phyloP scores from a whole-genome alignment of 345 rosid genomes.

The Eucalyptus victrix region DNA sequence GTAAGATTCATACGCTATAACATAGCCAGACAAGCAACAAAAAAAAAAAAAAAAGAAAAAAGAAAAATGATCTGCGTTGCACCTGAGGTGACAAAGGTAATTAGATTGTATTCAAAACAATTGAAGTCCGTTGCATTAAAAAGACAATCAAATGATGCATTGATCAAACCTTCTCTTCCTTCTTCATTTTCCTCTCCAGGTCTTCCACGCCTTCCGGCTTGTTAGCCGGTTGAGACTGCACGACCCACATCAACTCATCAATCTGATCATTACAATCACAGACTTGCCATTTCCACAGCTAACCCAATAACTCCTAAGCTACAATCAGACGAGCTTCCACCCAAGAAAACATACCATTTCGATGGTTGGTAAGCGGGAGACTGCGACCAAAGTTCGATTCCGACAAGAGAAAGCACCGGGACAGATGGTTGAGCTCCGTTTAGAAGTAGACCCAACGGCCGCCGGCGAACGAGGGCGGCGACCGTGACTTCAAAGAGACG shows the following conservation, averaged over 20 bases:
- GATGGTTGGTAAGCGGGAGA: background rate
- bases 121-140: background rate
- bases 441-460: background rate
- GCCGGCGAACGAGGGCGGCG: background rate
- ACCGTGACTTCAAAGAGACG: background rate
- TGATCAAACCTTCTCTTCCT: conserved; percentile 61
- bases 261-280: background rate
- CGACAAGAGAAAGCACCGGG: background rate
- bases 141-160: background rate
- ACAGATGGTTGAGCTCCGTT: background rate
- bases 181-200: conserved; percentile 76
- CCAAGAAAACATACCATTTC: background rate
- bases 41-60: background rate
- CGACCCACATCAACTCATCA: background rate
- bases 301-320: background rate
- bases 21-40: background rate
- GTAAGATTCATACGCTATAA: background rate
- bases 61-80: background rate
- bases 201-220: conserved; percentile 52
- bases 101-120: background rate
- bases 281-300: background rate
- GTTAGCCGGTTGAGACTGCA: conserved; percentile 37
- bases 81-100: background rate
- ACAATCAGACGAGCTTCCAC: background rate
- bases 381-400: background rate